Evolutionary conservation across 23 red algal species (phyloP), one percentile per base, ranked within the genome.

Genomic region (Cyanidioschyzon merolae): DNA sequence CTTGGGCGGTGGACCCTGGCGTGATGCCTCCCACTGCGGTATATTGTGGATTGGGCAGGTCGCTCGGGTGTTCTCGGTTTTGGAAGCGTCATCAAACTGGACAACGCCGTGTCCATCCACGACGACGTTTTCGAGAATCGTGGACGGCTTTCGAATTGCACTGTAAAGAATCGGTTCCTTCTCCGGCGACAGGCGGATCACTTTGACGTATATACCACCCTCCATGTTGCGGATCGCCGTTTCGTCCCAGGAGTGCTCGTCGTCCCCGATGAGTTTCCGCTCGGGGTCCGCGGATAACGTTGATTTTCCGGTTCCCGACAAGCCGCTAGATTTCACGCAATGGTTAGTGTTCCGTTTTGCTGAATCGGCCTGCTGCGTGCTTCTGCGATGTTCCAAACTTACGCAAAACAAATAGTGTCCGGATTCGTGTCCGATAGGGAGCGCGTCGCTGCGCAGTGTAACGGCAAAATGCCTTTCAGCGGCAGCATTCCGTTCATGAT

Each of bases 191-290:
- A 86, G 74, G n/a, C 57, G 41, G 26, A 86, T 86, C 41, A 79
- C 76, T 79, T 86, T 86, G 3, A 68, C 83, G 58, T 86, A 86
- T 31, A 59, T 74, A 86, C 83, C 83, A 29, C 83, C 83, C 74
- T 86, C 83, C 27, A 86, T 79, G 75, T 88, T 88, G 50, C 57
- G 78, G 1, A 88, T 32, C 0, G 75, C 85, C 37, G 37, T 39
- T 50, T 54, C 77, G 71, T 74, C 57, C 85, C 85, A 88, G 0
- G 37, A 58, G 39, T 88, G 85, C 37, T 88, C 85, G 37, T 88
- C 85, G 58, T 88, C 85, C n/a, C 85, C 85, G 57, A 88, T 82
- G 27, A 88, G 75, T 39, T 40, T 39, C 40, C 85, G 59, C 26
- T 59, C 29, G 21, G 85, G 85, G 30, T 88, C 85, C 0, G 57